Percentiles rank a stretch among this genome's conserved stretches.
Conservation (phyloP, 331 rosid genomes). For the Rosa hybrid region DNA sequence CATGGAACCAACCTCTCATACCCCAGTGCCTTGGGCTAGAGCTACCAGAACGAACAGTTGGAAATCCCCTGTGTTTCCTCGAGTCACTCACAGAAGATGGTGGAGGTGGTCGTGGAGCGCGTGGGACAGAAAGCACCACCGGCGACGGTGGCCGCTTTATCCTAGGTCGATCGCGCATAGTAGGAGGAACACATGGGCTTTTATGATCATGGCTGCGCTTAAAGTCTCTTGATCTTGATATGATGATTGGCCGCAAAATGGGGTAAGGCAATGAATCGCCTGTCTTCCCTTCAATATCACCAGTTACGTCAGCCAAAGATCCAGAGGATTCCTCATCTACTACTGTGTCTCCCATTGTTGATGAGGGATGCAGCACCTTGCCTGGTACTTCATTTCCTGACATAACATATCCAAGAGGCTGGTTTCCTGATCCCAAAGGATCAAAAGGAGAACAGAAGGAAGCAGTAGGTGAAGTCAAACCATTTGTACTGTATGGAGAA, state of each 20-base stretch:
- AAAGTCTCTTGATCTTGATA: conserved; percentile 80
- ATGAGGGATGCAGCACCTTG: conserved; percentile 73
- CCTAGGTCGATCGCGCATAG: conserved; percentile 84
- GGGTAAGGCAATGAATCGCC: conserved; percentile 82
- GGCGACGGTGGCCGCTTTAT: conserved; percentile 96
- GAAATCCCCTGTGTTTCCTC: conserved; percentile 90
- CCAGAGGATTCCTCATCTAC: conserved; percentile 70
- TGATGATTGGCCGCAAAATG: conserved; percentile 83
- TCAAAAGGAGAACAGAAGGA: conserved; percentile 88
- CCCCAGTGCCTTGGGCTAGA: conserved; percentile 99
- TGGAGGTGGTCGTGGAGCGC: conserved; percentile 89
- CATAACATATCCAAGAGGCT: conserved; percentile 76
- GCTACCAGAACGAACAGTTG: conserved; percentile 98
- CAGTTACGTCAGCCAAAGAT: conserved; percentile 58
- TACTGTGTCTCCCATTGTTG: conserved; percentile 55
- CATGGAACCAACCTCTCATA: conserved; percentile 92
- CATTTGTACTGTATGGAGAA: conserved; percentile 88
- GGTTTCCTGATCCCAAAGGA: conserved; percentile 73
- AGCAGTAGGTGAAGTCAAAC: conserved; percentile 94
- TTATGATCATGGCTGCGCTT: conserved; percentile 67
- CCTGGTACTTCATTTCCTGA: conserved; percentile 80
- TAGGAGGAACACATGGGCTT: conserved; percentile 86
- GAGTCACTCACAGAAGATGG: conserved; percentile 92
- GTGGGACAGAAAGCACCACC: conserved; percentile 89
- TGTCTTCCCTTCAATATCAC: conserved; percentile 70